These are phyloP conservation scores for Cardamine occulta DNA, from an alignment of 345 rosid genomes.

Conservation along the genomic window DNA sequence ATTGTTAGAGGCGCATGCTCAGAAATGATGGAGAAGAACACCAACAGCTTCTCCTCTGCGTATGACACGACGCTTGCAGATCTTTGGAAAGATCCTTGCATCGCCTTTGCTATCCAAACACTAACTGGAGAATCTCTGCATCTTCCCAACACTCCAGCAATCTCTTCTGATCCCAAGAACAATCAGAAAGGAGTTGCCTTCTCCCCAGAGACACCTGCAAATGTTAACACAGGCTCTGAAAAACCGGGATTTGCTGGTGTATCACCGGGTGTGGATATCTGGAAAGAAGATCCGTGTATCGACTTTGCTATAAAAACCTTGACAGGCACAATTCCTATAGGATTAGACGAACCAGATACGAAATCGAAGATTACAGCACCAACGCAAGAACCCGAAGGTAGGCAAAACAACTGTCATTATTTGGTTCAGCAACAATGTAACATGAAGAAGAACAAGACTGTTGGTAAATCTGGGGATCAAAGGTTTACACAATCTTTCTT, in stretches of 20 bases:
- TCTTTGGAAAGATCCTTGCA: slow-evolving; percentile 89
- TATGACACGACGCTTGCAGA: slow-evolving; percentile 69
- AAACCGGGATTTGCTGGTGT: not conserved
- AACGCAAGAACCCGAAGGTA: slow-evolving; percentile 15
- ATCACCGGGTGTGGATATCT: slow-evolving; percentile 51
- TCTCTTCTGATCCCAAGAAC: slow-evolving; percentile 47
- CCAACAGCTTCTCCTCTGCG: slow-evolving; percentile 41
- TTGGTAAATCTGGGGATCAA: slow-evolving; percentile 11
- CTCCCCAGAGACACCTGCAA: slow-evolving; percentile 28
- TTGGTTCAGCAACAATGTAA: slow-evolving; percentile 32
- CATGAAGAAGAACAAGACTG: slow-evolving; percentile 27
- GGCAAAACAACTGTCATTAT: slow-evolving; percentile 10
- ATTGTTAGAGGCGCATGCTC: slow-evolving; percentile 26
- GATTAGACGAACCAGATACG: slow-evolving; percentile 32
- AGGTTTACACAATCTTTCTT: slow-evolving; percentile 25
- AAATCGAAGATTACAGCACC: slow-evolving; percentile 8
- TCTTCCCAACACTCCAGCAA: slow-evolving; percentile 43
- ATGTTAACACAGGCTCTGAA: slow-evolving; percentile 1
- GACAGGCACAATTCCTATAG: slow-evolving; percentile 77
- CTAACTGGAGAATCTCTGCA: slow-evolving; percentile 70
- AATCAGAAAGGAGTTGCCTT: slow-evolving; percentile 31
- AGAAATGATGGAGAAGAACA: slow-evolving; percentile 31
- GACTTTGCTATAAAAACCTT: slow-evolving; percentile 94
- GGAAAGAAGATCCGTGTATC: slow-evolving; percentile 94
- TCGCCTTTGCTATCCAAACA: slow-evolving; percentile 93